Evolutionary conservation across 2,329 filamentous ascomycete genomes (phyloP).

Genomic region (Phoma sp.): DNA sequence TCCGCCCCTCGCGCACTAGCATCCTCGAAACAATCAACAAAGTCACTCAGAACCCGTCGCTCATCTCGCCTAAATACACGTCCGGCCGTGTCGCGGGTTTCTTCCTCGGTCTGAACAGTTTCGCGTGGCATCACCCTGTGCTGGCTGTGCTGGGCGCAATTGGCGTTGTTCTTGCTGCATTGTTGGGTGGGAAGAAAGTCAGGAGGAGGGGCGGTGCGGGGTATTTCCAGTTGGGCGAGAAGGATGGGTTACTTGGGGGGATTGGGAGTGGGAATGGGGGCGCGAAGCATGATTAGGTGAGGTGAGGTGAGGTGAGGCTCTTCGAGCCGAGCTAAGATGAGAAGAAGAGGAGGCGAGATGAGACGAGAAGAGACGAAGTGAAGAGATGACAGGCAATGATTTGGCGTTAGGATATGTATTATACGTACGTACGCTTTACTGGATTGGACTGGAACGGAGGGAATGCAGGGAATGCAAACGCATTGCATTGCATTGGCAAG

Average conservation of each 20-base stretch:
- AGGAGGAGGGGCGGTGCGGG: slow-evolving; percentile 58
- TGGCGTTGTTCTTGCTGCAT: slow-evolving; percentile 62
- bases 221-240: slow-evolving; percentile 71
- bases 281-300: slow-evolving; percentile 43
- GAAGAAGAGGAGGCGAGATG: too few species aligned
- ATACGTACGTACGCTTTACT: too few species aligned
- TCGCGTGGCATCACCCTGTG: slow-evolving; percentile 55
- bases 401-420: too few species aligned
- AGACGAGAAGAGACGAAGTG: too few species aligned
- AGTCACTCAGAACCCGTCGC: slow-evolving; percentile 71
- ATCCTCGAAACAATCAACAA: slow-evolving; percentile 87
- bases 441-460: too few species aligned
- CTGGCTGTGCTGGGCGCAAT: slow-evolving; percentile 62
- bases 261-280: slow-evolving; percentile 57
- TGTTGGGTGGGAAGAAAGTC: slow-evolving; percentile 45
- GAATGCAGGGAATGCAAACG: too few species aligned
- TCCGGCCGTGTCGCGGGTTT: slow-evolving; percentile 74
- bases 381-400: too few species aligned
- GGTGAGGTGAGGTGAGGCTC: too few species aligned
- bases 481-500: too few species aligned
- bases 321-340: too few species aligned
- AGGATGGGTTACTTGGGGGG: slow-evolving; percentile 68
- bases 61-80: slow-evolving; percentile 80
- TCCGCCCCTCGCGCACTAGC: slow-evolving; percentile 85
- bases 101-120: slow-evolving; percentile 59